Percentiles rank a stretch among this genome's conserved stretches.
Evolutionary conservation across 345 rosid genomes (phyloP).

Genomic region (Syzygium grande): DNA sequence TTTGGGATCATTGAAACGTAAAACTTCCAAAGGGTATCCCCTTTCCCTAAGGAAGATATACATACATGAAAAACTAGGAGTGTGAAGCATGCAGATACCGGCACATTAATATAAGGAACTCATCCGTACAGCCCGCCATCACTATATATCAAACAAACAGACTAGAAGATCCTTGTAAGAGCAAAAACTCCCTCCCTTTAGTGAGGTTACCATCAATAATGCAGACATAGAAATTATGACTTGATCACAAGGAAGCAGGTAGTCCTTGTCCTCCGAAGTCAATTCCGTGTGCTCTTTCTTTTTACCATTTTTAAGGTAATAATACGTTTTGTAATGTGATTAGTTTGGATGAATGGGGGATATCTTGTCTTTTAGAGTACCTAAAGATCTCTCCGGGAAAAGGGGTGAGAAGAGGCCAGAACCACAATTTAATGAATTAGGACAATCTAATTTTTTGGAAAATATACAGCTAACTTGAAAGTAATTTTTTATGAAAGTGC

Average conservation of each 20-base stretch:
- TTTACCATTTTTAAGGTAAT: neutral
- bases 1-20: too few species aligned
- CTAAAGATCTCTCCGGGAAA: neutral
- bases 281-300: neutral
- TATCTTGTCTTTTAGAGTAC: neutral
- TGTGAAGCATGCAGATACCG: rapidly evolving
- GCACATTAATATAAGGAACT: too few species aligned
- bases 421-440: neutral
- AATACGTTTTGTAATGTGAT: neutral
- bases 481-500: neutral
- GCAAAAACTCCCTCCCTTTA: too few species aligned
- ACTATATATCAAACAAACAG: too few species aligned
- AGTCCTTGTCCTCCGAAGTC: neutral
- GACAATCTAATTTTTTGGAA: neutral
- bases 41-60: too few species aligned
- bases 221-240: neutral
- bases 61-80: too few species aligned
- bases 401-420: rapidly evolving
- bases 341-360: neutral
- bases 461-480: neutral
- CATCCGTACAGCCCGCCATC: too few species aligned
- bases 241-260: neutral
- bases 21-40: too few species aligned
- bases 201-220: neutral
- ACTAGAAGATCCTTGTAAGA: too few species aligned